Base-by-base conservation (phyloP, 2,329 filamentous ascomycete species). In the Sarocladium oryzae region DNA sequence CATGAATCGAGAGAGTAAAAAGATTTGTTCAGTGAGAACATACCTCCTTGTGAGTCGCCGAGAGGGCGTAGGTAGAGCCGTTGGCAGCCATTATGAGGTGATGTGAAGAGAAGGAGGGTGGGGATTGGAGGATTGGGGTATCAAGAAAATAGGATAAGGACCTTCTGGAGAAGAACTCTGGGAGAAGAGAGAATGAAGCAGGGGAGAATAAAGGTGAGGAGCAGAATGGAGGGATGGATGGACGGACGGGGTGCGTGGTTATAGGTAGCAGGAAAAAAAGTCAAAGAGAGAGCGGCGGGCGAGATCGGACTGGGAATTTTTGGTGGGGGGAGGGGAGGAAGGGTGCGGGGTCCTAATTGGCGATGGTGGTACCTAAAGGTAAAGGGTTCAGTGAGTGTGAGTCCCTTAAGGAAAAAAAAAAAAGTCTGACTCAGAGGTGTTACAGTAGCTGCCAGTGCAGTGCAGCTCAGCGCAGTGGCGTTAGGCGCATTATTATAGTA, bases 11-110 rank as follows among this genome's bases (percentile, higher is more conserved):
- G 62, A 71, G 28, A 9, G 30, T 32, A 16, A 43, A 23, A 20
- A 7, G 37, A 20, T n/a, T 18, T 20, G 37, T 41, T 51, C 18
- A 30, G n/a, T 13, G 15, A 21, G n/a, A 11, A 67, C 71, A 51
- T 59, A 78, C 76, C 67, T 78, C 71, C 68, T 77, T 78, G 73
- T 79, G 77, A 61, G 72, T 63, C 63, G 72, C 66, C 51, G 76
- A 71, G 61, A 80, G 71, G 58, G 77, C 73, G 66, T 80, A 80
- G 56, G 73, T 69, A 54, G 72, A 63, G 59, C 65, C 66, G 56
- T 60, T 62, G 56, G 67, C 55, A 62, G 69, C 63, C 71, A 74
- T 74, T 64, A 56, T 66, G 59, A 36, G 46, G 53, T n/a, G n/a
- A n/a, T n/a, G n/a, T n/a, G n/a, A n/a, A n/a, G n/a, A 55, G 52